phyloP scores from a whole-genome alignment of 2,329 filamentous ascomycete genomes.

The Diaporthe sp. region DNA sequence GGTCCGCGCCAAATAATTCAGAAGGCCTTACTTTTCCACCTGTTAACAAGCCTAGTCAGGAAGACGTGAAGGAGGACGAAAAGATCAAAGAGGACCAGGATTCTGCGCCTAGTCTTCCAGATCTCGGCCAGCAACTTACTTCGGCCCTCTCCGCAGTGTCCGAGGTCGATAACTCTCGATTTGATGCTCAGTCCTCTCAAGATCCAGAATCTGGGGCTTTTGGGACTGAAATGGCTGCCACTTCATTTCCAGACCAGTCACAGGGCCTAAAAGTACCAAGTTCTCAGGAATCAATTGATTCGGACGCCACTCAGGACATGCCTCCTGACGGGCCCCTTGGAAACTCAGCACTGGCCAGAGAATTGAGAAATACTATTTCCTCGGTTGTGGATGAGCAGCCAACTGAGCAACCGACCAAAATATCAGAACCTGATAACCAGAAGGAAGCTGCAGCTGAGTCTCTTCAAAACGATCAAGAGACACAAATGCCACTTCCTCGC shows the following conservation, averaged over 20 bases:
- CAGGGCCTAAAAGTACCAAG: slow-evolving; percentile 11
- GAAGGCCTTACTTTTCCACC: neutral
- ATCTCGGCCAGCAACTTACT: slow-evolving; percentile 19
- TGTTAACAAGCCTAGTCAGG: neutral
- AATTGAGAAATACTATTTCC: slow-evolving; percentile 33
- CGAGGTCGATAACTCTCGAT: slow-evolving; percentile 6
- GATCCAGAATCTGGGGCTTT: slow-evolving; percentile 23
- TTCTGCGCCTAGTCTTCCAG: neutral
- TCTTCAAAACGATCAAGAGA: slow-evolving; percentile 14
- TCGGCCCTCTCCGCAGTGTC: slow-evolving; percentile 3
- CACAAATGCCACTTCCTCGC: slow-evolving; percentile 7
- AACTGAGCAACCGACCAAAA: neutral
- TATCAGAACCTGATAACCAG: neutral
- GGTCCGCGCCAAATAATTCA: neutral
- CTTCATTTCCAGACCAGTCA: slow-evolving; percentile 6
- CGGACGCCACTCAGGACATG: slow-evolving; percentile 32
- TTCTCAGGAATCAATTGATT: slow-evolving; percentile 34
- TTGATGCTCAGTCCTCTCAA: slow-evolving; percentile 23
- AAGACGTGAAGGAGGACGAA: neutral
- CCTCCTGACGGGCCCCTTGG: slow-evolving; percentile 31
- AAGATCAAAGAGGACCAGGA: neutral
- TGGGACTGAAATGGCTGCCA: slow-evolving; percentile 11
- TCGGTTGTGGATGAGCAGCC: slow-evolving; percentile 32
- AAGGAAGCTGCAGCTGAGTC: neutral
- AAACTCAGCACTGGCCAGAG: slow-evolving; percentile 18